Evolutionary conservation across 78 protist species (phyloP), one percentile per base, ranked within the genome.

Genomic region (Planoprotostelium fungivorum): DNA sequence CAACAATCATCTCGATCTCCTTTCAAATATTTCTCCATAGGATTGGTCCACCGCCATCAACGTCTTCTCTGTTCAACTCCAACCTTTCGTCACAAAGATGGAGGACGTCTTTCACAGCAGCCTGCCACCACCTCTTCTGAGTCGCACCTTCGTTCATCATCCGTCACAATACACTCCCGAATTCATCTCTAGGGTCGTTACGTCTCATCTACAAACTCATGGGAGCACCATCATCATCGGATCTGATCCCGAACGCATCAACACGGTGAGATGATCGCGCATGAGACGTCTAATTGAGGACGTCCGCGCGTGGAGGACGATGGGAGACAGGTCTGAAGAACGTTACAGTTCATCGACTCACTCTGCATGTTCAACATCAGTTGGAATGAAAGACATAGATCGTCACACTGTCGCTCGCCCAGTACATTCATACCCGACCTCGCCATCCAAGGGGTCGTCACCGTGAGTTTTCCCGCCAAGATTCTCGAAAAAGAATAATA

Each of bases 121-220:
- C 5, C 87, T 36, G 16, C 87, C 36, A 85, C 87, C 87, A 36
- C 5, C 16, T 25, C 87, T 5, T 16, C 37, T 85, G 63, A 5
- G 16, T 16, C 5, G 16, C 5, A 85, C 87, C 36, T 37, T 85
- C 37, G 36, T 85, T 36, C 87, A 85, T 16, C 87, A 85, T 5
- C 87, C 36, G n/a, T 35, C 87, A 16, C 16, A 23, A 85, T 37
- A 85, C 16, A 25, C 36, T 5, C 29, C 16, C 5, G 87, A 85
- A 37, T 85, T 85, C 16, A 5, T 85, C n/a, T 35, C 87, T 37
- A 85, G 37, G 37, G 87, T 36, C n/a, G 35, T 85, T 5, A 85
- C 87, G 37, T 37, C 63, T 23, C 16, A 85, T 85, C 37, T 85
- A 85, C 87, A 85, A 85, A 85, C 87, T 5, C 87, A 85, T 85